Percentiles rank a stretch among this genome's conserved stretches.
Evolutionary conservation across 2,329 filamentous ascomycete species (phyloP).

Genomic region (Hymenoscyphus infarciens): DNA sequence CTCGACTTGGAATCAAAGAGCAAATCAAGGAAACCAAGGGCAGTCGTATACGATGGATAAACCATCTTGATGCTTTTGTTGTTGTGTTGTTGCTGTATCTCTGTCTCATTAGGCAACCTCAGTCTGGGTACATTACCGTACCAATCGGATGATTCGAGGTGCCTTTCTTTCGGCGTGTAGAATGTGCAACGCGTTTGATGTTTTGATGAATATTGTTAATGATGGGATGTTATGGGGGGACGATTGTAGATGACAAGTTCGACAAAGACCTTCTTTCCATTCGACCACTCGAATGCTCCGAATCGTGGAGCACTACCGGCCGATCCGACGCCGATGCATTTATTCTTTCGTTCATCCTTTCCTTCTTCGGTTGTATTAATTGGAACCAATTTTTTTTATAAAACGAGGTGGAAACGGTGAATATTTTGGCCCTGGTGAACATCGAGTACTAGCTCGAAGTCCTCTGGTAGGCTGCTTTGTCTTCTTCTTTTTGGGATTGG

Average conservation of each 20-base stretch:
- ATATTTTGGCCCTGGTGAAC: not conserved
- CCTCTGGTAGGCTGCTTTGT: not conserved
- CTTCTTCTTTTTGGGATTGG: not conserved
- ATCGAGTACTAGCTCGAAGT: not conserved
- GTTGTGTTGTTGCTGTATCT: not conserved
- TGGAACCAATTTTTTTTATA: not conserved
- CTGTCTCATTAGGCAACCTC: not conserved
- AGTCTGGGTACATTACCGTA: not conserved
- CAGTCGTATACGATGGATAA: not conserved
- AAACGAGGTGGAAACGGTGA: not conserved
- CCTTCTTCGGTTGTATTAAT: constrained; percentile 10
- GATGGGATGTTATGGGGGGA: not conserved
- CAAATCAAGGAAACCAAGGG: not conserved
- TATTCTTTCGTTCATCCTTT: not conserved
- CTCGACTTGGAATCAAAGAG: not conserved
- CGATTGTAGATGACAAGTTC: not conserved
- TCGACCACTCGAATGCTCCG: not conserved
- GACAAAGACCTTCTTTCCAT: not conserved
- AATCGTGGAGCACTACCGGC: not conserved
- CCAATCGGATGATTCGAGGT: not conserved
- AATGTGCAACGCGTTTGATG: constrained; percentile 1
- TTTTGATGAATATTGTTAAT: constrained; percentile 9
- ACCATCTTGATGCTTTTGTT: not conserved
- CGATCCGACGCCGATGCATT: not conserved
- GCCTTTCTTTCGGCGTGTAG: not conserved